Evolutionary conservation across 352 stramenopile species (phyloP), one percentile per base, ranked within the genome.

Genomic region (Globisporangium spinosum): DNA sequence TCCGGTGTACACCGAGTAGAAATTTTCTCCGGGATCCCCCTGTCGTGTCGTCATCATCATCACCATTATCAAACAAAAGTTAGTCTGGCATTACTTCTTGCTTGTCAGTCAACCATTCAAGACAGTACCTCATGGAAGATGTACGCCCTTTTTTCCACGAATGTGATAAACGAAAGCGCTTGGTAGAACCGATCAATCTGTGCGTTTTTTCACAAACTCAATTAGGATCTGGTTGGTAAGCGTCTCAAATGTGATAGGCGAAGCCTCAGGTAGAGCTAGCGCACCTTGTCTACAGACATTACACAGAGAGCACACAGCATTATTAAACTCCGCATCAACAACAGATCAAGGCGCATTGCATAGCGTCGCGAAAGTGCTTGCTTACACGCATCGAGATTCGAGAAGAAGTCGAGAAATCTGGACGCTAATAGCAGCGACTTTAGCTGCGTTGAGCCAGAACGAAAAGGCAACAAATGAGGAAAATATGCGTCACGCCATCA

Each of bases 351-450:
- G 23, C 13, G 32, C 13, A 7, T n/a, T 54, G 22, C 23, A 29
- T 34, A 32, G 7, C 20, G n/a, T 20, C 40, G 56, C 15, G 32
- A 17, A 84, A 17, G 9, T 23, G 15, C 4, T 43, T 25, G 2
- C 82, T 51, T 67, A 93, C 83, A 90, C 49, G 82, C 78, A 60
- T 94, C 87, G 23, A 94, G 70, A 58, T 92, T 90, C 56, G 83
- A 79, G 69, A 92, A 94, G 69, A 93, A 92, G 47, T 91, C 77
- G 65, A 91, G 83, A 34, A 94, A 70, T 55, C 90, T 91, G 57
- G 87, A 90, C 54, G 79, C 79, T 12, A 69, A 74, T 27, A 94
- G 80, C 34, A 93, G 72, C 34, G 85, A 83, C 66, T 94, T 94
- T 32, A 94, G 80, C 86, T 93, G 69, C 27, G 45, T 35, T n/a